phyloP scores from a whole-genome alignment of 2,329 filamentous ascomycete species.

The Cryphonectria parasitica region DNA sequence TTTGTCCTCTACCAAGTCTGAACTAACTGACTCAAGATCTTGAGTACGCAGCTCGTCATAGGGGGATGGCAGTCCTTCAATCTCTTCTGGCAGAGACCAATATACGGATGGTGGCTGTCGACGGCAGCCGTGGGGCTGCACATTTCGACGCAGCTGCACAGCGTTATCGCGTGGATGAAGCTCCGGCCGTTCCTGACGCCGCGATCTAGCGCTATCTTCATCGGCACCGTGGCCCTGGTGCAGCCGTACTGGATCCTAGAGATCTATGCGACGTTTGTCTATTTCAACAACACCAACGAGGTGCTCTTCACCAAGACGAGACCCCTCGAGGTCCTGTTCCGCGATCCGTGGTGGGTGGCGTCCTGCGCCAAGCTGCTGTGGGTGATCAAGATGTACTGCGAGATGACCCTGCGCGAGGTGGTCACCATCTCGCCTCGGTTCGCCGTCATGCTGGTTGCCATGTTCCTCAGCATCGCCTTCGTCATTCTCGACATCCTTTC shows the following conservation, averaged over 20 bases:
- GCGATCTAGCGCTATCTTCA: slow-evolving; percentile 57
- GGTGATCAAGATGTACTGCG: slow-evolving; percentile 66
- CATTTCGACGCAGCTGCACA: slow-evolving; percentile 66
- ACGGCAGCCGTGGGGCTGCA: slow-evolving; percentile 64
- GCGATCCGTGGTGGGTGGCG: slow-evolving; percentile 72
- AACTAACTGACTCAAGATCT: slow-evolving; percentile 29
- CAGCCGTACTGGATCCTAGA: slow-evolving; percentile 69
- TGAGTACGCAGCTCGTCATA: slow-evolving; percentile 24
- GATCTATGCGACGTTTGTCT: slow-evolving; percentile 68
- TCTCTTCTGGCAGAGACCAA: slow-evolving; percentile 38
- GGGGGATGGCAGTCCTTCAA: slow-evolving; percentile 38
- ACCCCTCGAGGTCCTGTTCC: slow-evolving; percentile 21
- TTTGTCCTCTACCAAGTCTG: slow-evolving; percentile 50
- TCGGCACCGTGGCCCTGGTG: slow-evolving; percentile 59
- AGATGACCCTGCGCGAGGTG: slow-evolving; percentile 60
- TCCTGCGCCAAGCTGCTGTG: slow-evolving; percentile 63
- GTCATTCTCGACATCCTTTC: slow-evolving; percentile 64
- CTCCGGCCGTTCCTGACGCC: slow-evolving; percentile 61
- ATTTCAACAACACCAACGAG: slow-evolving; percentile 46
- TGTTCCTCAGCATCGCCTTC: slow-evolving; percentile 64
- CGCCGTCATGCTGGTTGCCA: slow-evolving; percentile 62
- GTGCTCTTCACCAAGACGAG: slow-evolving; percentile 19
- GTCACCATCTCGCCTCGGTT: slow-evolving; percentile 66
- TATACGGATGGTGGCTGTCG: slow-evolving; percentile 67
- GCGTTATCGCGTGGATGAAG: slow-evolving; percentile 70